Conservation (phyloP, 768 basidiomycete genomes). For the Amanita muscaria region DNA sequence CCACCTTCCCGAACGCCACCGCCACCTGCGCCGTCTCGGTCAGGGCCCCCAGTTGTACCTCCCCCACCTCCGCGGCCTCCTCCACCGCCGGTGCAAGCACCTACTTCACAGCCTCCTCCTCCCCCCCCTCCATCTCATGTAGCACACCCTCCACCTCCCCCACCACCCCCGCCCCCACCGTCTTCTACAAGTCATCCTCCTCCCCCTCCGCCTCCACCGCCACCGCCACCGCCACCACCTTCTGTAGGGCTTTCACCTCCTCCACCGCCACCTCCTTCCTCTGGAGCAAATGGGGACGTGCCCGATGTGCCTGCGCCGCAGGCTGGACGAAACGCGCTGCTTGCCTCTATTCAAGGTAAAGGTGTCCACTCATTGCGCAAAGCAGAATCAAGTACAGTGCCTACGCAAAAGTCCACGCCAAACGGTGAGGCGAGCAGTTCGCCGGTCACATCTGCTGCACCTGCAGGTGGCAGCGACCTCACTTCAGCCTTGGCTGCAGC, state of each 20-base stretch:
- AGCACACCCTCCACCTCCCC: constrained; percentile 18
- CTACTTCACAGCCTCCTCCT: constrained; percentile 15
- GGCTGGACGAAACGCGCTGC: constrained; percentile 54
- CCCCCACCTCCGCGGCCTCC: constrained; percentile 30
- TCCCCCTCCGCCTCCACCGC: constrained; percentile 13
- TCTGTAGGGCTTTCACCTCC: constrained; percentile 16
- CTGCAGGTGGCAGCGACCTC: constrained; percentile 63
- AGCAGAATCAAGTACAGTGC: constrained; percentile 31
- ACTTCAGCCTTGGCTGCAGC: constrained; percentile 81
- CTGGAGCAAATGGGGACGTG: constrained; percentile 19
- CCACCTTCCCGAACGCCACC: constrained; percentile 27
- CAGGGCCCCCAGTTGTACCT: constrained; percentile 30
- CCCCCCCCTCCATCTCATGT: constrained; percentile 21
- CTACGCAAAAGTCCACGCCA: constrained; percentile 25
- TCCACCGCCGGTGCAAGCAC: constrained; percentile 26
- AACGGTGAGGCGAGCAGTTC: constrained; percentile 25
- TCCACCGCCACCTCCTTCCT: constrained; percentile 30
- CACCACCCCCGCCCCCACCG: constrained; percentile 12
- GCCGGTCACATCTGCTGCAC: constrained; percentile 24
- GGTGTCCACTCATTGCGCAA: constrained; percentile 66
- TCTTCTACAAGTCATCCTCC: constrained; percentile 15
- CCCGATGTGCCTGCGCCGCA: constrained; percentile 39
- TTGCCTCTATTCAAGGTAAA: constrained; percentile 78
- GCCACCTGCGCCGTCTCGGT: constrained; percentile 32
- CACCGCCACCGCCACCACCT: constrained; percentile 12